These are phyloP conservation scores for Nannizziopsis arthrosporioides DNA, from an alignment of 2,329 filamentous ascomycete species.

Conservation along the genomic window DNA sequence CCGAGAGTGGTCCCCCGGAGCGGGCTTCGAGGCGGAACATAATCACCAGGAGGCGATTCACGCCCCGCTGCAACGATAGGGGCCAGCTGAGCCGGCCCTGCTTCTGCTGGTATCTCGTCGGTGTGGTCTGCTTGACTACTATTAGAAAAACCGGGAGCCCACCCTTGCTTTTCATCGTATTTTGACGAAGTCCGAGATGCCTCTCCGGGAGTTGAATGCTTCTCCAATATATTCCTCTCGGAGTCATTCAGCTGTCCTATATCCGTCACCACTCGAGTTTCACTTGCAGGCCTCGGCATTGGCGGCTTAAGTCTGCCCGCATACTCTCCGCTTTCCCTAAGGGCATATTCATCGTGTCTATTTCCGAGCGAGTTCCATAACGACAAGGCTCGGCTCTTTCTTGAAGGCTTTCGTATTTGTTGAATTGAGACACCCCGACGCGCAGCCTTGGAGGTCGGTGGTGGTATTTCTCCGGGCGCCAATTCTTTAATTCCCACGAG, in stretches of 20 bases:
- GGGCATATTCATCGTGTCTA: constrained; percentile 69
- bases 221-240: constrained; percentile 3
- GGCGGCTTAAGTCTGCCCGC: neutral
- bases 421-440: constrained; percentile 33
- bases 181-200: constrained; percentile 1
- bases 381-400: constrained; percentile 61
- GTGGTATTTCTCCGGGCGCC: constrained; percentile 60
- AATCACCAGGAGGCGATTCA: neutral
- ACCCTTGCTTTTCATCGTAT: neutral
- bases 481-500: constrained; percentile 59
- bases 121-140: neutral
- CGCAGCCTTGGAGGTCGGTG: constrained; percentile 67
- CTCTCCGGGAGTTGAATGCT: neutral
- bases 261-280: constrained; percentile 17
- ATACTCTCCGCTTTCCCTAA: constrained; percentile 26
- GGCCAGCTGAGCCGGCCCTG: neutral
- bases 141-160: neutral
- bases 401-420: constrained; percentile 44
- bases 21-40: neutral
- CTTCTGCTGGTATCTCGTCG: neutral
- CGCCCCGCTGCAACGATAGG: neutral
- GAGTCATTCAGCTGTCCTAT: constrained; percentile 17
- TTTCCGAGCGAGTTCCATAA: constrained; percentile 83
- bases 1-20: neutral
- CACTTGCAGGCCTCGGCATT: constrained; percentile 5